phyloP scores from a whole-genome alignment of 306 rosid genomes.

The Lotus japonicus region DNA sequence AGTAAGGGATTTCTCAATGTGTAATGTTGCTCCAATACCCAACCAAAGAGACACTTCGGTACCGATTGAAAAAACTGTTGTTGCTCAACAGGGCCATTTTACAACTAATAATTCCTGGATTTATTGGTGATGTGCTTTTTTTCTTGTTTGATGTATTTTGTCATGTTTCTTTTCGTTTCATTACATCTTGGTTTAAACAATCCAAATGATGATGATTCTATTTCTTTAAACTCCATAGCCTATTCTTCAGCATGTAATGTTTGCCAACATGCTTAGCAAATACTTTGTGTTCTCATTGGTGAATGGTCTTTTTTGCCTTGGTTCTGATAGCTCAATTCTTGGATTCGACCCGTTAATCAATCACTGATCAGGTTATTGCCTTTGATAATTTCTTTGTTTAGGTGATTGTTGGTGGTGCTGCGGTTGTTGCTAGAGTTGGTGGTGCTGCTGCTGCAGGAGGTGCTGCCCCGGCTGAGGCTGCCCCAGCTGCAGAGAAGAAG shows the following conservation, averaged over 20 bases:
- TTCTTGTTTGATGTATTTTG: neutral
- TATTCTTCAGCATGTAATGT: neutral
- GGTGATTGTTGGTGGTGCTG: slow-evolving; percentile 77
- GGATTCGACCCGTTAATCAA: neutral
- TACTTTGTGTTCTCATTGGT: neutral
- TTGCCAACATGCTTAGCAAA: neutral
- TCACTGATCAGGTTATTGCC: neutral
- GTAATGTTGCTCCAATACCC: too few species aligned
- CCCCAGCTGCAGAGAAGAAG: slow-evolving; percentile 44
- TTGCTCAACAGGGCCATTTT: too few species aligned
- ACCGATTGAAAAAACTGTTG: too few species aligned
- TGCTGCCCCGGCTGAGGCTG: slow-evolving; percentile 41
- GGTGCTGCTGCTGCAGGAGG: slow-evolving; percentile 53
- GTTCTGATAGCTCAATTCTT: neutral
- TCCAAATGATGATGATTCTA: neutral
- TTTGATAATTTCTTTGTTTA: slow-evolving; percentile 2
- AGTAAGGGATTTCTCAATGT: too few species aligned
- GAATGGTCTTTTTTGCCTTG: neutral
- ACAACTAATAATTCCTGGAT: too few species aligned
- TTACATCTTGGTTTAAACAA: neutral
- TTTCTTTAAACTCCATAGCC: neutral
- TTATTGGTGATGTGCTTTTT: too few species aligned
- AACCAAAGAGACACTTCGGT: too few species aligned
- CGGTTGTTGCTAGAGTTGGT: slow-evolving; percentile 43
- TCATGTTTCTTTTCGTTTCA: neutral